phyloP scores from a whole-genome alignment of 768 basidiomycete species.

The Chalciporus sphaerocephalus region DNA sequence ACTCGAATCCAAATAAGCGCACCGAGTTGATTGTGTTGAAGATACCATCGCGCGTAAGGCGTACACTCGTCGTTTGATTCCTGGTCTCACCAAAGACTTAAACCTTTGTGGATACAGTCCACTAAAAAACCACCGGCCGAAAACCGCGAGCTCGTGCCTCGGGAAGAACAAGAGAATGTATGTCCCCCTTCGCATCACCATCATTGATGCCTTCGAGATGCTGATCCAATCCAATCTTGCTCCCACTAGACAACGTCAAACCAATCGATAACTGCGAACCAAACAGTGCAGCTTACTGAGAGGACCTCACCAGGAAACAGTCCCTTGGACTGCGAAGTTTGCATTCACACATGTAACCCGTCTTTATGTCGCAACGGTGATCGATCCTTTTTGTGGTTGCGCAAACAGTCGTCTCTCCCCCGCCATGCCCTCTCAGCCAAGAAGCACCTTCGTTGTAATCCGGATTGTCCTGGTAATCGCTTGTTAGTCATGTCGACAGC shows the following conservation, averaged over 20 bases:
- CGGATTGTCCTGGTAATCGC: constrained; percentile 22
- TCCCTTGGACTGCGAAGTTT: constrained; percentile 19
- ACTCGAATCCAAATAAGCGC: constrained; percentile 10
- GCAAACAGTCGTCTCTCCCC: constrained; percentile 19
- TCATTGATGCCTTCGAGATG: neutral
- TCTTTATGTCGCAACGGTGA: constrained; percentile 26
- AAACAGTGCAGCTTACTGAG: constrained; percentile 3
- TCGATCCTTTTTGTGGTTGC: constrained; percentile 23
- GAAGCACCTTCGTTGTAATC: constrained; percentile 16
- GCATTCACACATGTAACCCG: constrained; percentile 25
- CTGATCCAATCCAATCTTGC: neutral
- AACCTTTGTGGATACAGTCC: constrained; percentile 7
- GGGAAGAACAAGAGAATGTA: constrained; percentile 11
- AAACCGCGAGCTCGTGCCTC: neutral
- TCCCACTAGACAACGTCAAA: neutral
- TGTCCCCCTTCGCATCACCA: neutral
- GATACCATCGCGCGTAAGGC: constrained; percentile 21
- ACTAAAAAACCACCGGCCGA: constrained; percentile 6
- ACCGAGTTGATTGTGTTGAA: constrained; percentile 20
- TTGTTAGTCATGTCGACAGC: constrained; percentile 12
- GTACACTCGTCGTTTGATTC: neutral
- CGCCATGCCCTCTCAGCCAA: constrained; percentile 25
- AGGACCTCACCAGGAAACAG: neutral
- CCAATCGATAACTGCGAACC: constrained; percentile 1
- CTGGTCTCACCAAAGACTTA: neutral